Evolutionary conservation across 352 stramenopile genomes (phyloP), one percentile per base, ranked within the genome.

Genomic region (Pythium aristosporum): DNA sequence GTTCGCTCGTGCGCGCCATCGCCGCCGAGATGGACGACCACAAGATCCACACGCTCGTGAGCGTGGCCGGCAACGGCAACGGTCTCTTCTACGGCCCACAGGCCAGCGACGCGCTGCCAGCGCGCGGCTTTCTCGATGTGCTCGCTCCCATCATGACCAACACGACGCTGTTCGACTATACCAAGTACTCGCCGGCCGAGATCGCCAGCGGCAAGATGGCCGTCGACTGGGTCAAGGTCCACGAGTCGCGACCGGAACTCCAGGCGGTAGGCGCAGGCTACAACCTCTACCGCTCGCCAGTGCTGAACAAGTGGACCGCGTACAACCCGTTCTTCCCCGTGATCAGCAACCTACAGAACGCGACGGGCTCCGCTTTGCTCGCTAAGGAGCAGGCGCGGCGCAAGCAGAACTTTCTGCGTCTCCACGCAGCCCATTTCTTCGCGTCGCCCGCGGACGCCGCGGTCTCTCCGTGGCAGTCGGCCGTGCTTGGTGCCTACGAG

Each of bases 11-110:
- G 2, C 76, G 74, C n/a, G 71, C 67, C 12, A 68, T 85, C 10
- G 57, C 80, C 20, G 76, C 81, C 51, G 68, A 79, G 51, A 82
- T 82, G 74, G 65, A 85, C 55, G 76, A 82, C 51, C 76, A 85
- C 63, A 72, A 74, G 16, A 70, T 82, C 37, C 60, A 73, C 47
- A 65, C 62, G 32, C 32, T 36, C 32, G 46, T 53, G 46, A 53
- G 46, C 23, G 5, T 85, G 18, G 76, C 74, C 0, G 74, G 76
- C 2, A 67, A 66, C 5, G 66, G 79, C 55, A 82, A 82, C 54
- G 74, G 76, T 20, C 60, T 76, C 51, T 85, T 85, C 55, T 79
- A 78, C 61, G 75, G 74, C 11, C 74, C 72, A 0, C 74, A 83
- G 46, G 23, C 50, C 0, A 58, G 47, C 23, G 75, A 83, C 57